Evolutionary conservation across 2,329 filamentous ascomycete genomes (phyloP).

Genomic region (Paecilomyces sp.): DNA sequence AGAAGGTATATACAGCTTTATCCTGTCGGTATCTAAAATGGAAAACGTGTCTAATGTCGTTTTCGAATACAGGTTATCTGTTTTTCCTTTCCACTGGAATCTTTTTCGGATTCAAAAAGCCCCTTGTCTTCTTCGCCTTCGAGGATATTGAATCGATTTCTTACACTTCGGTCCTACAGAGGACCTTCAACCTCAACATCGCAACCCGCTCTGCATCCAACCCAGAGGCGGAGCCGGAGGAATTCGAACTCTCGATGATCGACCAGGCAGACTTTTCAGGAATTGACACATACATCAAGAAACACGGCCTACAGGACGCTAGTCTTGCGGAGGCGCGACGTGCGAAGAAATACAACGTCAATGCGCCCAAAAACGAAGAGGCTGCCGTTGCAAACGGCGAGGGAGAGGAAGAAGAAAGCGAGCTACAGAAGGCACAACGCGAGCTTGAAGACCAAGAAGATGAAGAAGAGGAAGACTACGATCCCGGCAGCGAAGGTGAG

Average conservation of each 20-base stretch:
- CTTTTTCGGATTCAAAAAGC: conserved; percentile 60
- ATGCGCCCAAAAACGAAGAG: conserved; percentile 27
- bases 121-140: conserved; percentile 56
- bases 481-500: conserved; percentile 43
- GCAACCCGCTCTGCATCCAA: conserved; percentile 29
- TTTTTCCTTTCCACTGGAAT: conserved; percentile 57
- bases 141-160: conserved; percentile 52
- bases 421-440: conserved; percentile 52
- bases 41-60: background rate
- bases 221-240: conserved; percentile 39
- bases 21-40: background rate
- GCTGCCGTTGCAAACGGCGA: conserved; percentile 16
- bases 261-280: conserved; percentile 57
- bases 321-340: conserved; percentile 54
- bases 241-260: conserved; percentile 59
- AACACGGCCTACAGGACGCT: conserved; percentile 55
- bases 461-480: conserved; percentile 45
- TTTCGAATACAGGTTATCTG: conserved; percentile 45
- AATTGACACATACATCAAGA: conserved; percentile 56
- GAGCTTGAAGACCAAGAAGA: conserved; percentile 44
- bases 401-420: conserved; percentile 48
- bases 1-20: conserved; percentile 43
- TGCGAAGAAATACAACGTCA: conserved; percentile 53
- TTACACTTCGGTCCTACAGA: conserved; percentile 58
- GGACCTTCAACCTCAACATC: conserved; percentile 60